A percentile compares a stretch with the other conserved stretches of the same genome.
Conservation (phyloP, 345 rosid genomes). For the Clausena lansium region DNA sequence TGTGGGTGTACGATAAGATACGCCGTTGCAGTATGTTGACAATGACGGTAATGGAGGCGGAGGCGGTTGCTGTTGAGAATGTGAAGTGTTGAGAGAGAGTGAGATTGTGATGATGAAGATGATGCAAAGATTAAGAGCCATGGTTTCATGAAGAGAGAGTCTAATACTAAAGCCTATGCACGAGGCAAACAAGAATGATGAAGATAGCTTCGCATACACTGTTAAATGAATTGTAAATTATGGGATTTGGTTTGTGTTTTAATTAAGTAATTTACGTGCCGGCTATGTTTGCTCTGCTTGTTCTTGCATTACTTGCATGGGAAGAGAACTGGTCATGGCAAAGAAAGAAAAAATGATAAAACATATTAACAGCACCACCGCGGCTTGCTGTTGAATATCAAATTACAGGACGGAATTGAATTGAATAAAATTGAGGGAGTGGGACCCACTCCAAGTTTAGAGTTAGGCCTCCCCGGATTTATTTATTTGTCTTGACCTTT, state of each 20-base stretch:
- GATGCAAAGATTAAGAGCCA: constrained; percentile 4
- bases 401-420: no score
- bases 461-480: no score
- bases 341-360: no score
- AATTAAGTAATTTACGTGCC: constrained; percentile 12
- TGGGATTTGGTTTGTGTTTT: neutral
- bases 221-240: neutral
- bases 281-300: constrained; percentile 15
- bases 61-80: constrained; percentile 9
- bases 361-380: no score
- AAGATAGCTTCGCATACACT: neutral
- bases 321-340: constrained; percentile 13
- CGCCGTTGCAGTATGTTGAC: constrained; percentile 54
- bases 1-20: constrained; percentile 61
- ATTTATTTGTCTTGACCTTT: no score
- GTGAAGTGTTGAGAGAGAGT: neutral
- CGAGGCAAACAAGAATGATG: neutral
- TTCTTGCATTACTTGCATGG: constrained; percentile 3
- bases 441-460: no score
- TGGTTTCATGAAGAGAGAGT: neutral
- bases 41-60: constrained; percentile 16
- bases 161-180: no score
- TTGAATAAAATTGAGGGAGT: no score
- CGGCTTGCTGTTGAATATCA: no score
- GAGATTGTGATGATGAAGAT: constrained; percentile 3